These are phyloP conservation scores for Boletales sp. DNA, from an alignment of 768 basidiomycete species.

Conservation along the genomic window DNA sequence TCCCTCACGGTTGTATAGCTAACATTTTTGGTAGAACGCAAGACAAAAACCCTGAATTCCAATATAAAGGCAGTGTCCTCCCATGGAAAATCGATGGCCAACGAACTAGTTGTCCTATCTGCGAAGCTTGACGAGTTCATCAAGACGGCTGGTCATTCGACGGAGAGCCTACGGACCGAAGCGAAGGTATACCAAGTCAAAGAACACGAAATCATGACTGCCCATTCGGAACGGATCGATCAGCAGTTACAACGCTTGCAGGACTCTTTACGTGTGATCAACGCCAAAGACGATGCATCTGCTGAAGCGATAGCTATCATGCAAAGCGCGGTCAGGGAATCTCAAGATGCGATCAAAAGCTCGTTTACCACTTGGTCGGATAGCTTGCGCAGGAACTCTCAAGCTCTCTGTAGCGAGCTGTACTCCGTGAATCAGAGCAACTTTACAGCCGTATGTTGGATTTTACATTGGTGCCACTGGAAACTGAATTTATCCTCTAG, in stretches of 20 bases:
- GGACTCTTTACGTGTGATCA: constrained; percentile 50
- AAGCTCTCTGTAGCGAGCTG: constrained; percentile 45
- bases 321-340: constrained; percentile 48
- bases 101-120: constrained; percentile 50
- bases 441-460: constrained; percentile 40
- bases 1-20: constrained; percentile 2
- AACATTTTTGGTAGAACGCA: constrained; percentile 56
- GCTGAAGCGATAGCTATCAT: constrained; percentile 48
- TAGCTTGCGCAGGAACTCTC: constrained; percentile 46
- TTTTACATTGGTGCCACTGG: not conserved
- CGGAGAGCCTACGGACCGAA: constrained; percentile 51
- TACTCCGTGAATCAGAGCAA: constrained; percentile 42
- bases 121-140: constrained; percentile 61
- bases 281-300: constrained; percentile 53
- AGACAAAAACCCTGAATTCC: constrained; percentile 53
- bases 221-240: constrained; percentile 52
- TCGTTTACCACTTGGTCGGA: constrained; percentile 57
- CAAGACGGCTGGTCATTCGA: constrained; percentile 51
- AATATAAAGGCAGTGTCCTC: constrained; percentile 65
- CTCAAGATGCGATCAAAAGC: constrained; percentile 48
- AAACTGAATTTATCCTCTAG: constrained; percentile 22
- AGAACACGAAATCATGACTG: constrained; percentile 51
- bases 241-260: constrained; percentile 55
- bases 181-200: constrained; percentile 53
- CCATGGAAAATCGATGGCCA: constrained; percentile 57